Conservation (phyloP, 2,329 filamentous ascomycete species). For the Nothophaeocryptopus gaeumannii region DNA sequence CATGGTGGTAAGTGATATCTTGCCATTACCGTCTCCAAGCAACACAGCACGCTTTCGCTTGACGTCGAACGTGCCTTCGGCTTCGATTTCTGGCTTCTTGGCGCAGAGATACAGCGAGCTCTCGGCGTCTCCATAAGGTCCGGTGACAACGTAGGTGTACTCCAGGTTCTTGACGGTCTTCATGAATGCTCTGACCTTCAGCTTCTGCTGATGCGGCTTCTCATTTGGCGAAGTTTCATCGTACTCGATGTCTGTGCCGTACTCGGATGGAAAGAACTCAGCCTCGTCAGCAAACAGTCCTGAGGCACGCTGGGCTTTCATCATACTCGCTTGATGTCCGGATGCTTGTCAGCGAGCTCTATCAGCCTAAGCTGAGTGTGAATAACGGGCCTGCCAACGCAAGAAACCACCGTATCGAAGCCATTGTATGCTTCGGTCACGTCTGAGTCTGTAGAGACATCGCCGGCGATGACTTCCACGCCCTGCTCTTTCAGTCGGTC, state of each 20-base stretch:
- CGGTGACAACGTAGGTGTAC: conserved; percentile 67
- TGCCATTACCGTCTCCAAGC: conserved; percentile 60
- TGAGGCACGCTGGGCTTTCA: not conserved
- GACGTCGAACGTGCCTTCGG: conserved; percentile 59
- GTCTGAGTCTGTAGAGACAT: conserved; percentile 52
- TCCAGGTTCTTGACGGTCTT: conserved; percentile 54
- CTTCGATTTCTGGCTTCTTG: conserved; percentile 37
- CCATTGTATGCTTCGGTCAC: conserved; percentile 55
- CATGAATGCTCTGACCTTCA: conserved; percentile 63
- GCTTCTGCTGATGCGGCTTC: conserved; percentile 67
- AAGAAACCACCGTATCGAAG: conserved; percentile 64
- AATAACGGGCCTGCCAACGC: conserved; percentile 63
- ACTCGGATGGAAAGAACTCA: conserved; percentile 64
- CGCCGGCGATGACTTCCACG: conserved; percentile 56
- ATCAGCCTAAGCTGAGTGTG: conserved; percentile 62
- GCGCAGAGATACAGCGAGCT: conserved; percentile 52
- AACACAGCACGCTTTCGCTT: conserved; percentile 57
- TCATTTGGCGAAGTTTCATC: conserved; percentile 55
- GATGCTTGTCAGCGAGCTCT: conserved; percentile 54
- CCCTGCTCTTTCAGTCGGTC: conserved; percentile 47
- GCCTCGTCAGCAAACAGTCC: not conserved
- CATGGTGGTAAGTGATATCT: conserved; percentile 68
- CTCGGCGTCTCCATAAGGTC: conserved; percentile 60
- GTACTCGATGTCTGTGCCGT: conserved; percentile 65
- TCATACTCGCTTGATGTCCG: conserved; percentile 50